Evolutionary conservation across 1,284 basidiomycete species (phyloP).

Genomic region (Peniophora sp.): DNA sequence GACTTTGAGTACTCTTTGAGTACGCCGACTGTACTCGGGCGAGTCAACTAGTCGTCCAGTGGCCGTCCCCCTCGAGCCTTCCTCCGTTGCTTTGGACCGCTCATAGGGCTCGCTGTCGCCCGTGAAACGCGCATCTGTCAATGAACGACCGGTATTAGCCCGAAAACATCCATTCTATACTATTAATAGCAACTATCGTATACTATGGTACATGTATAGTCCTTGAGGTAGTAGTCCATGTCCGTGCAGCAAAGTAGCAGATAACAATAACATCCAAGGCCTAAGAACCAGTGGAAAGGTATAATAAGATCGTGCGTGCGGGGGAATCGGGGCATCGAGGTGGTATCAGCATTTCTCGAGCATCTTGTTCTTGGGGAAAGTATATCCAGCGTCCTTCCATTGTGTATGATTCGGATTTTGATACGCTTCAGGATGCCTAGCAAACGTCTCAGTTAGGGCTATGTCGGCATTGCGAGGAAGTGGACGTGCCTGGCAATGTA

Average conservation of each 20-base stretch:
- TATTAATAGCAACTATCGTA: neutral
- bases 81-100: no score
- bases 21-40: no score
- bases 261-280: neutral
- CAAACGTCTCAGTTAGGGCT: neutral
- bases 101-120: no score
- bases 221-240: neutral
- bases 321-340: neutral
- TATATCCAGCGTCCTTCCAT: slow-evolving; percentile 40
- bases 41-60: no score
- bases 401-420: slow-evolving; percentile 34
- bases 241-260: neutral
- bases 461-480: neutral
- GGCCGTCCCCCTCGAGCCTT: no score
- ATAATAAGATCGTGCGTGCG: neutral
- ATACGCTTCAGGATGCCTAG: slow-evolving; percentile 30
- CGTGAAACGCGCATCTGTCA: no score
- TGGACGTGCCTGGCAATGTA: slow-evolving; percentile 65
- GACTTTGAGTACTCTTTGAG: no score
- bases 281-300: neutral
- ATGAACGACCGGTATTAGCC: no score
- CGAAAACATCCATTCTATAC: neutral
- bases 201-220: neutral
- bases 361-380: slow-evolving; percentile 55
- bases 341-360: slow-evolving; percentile 40